phyloP scores from a whole-genome alignment of 768 basidiomycete genomes.

The Leccinum arenicola region DNA sequence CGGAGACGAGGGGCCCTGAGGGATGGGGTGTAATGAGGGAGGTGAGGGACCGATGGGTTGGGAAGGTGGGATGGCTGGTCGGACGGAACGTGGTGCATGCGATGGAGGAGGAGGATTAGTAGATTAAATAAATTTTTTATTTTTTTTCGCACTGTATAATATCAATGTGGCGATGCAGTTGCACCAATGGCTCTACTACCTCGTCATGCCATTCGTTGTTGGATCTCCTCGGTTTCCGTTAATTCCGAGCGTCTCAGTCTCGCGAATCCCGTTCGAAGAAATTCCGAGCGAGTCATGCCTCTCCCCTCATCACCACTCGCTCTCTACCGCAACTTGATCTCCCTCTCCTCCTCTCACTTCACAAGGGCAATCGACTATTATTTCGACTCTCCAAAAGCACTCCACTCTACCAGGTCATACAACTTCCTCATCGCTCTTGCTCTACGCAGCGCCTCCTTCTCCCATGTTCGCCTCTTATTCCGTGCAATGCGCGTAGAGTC shows the following conservation, averaged over 20 bases:
- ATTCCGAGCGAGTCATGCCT: background rate
- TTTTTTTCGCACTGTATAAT: constrained; percentile 1
- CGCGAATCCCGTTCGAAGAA: background rate
- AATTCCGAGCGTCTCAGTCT: background rate
- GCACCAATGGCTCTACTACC: constrained; percentile 9
- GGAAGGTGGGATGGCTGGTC: constrained; percentile 77
- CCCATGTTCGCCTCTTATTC: constrained; percentile 45
- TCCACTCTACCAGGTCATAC: constrained; percentile 41
- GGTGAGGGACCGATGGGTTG: constrained; percentile 64
- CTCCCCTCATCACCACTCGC: constrained; percentile 28
- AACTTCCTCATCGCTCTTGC: constrained; percentile 47
- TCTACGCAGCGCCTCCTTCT: constrained; percentile 49
- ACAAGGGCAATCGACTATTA: constrained; percentile 22
- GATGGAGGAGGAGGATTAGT: constrained; percentile 31
- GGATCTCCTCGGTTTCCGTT: background rate
- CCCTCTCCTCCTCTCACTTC: constrained; percentile 19
- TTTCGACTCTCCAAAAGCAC: constrained; percentile 23
- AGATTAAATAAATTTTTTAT: constrained; percentile 1
- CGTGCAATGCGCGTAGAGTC: constrained; percentile 42
- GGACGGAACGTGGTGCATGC: constrained; percentile 38
- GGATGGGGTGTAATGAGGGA: constrained; percentile 42
- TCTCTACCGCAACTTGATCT: constrained; percentile 34
- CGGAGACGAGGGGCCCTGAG: constrained; percentile 45
- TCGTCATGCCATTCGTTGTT: constrained; percentile 32
- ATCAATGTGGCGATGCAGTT: constrained; percentile 12